Evolutionary conservation across 805 yeast genomes (phyloP), one percentile per base, ranked within the genome.

Genomic region (Sporopachydermia quercuum): DNA sequence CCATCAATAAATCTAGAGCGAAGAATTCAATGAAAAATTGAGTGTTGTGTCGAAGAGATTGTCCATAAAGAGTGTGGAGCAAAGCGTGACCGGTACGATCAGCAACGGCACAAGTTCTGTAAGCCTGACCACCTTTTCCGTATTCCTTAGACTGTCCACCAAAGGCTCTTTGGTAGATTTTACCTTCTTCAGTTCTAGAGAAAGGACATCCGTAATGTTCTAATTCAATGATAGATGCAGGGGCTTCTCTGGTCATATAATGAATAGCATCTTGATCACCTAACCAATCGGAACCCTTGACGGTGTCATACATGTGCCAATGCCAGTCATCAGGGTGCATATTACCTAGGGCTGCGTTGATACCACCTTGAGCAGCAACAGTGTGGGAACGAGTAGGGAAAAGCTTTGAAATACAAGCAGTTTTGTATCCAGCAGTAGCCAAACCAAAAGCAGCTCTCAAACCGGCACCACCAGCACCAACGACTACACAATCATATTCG

Each of bases 381-480:
- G 98, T 89, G 61, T 89, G 98, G 15, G 96, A 87, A 66, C 98
- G 81, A 19, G 98, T 89, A 42, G 97, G 98, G 72, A 89, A 89
- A 54, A 89, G 74, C 66, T 89, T 89, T 49, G 96, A 79, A 52
- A 89, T 76, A 75, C 98, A 91, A 30, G 98, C 98, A 37, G 96
- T 89, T 63, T 91, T 89, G 70, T 71, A 89, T 36, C 98, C 98
- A 41, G 94, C 94, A 57, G 85, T 87, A 43, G 96, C 95, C 43
- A 89, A 71, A 48, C 98, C 98, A 52, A 89, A 91, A 33, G 98
- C 97, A 35, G 98, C 98, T 66, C 98, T 78, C 45, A 89, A 69
- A 58, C 98, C 98, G 38, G 98, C 98, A 61, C 98, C 98, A 56
- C 98, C 98, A 42, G 98, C 98, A 56, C 98, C 98, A 41, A 89